phyloP scores from a whole-genome alignment of 1,139 yeast species.

The Candida sp. region DNA sequence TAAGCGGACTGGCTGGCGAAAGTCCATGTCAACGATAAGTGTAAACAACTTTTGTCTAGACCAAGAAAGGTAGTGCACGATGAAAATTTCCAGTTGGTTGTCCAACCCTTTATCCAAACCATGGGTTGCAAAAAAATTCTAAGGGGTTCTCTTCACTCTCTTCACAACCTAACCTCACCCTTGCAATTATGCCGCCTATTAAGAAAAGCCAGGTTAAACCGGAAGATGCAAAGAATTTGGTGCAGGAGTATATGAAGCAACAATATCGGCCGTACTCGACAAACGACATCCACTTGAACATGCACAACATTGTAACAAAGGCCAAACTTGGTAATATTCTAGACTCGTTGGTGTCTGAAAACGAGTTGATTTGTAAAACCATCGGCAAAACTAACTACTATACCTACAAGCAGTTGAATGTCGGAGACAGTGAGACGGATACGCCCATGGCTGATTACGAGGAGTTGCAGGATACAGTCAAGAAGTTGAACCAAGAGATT shows the following conservation, averaged over 20 bases:
- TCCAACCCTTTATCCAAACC: background rate
- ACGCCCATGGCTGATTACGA: constrained; percentile 9
- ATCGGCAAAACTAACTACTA: constrained; percentile 41
- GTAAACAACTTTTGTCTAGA: background rate
- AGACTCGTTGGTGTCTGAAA: constrained; percentile 26
- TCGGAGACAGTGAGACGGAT: constrained; percentile 3
- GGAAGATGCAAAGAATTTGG: constrained; percentile 10
- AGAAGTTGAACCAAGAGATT: constrained; percentile 8
- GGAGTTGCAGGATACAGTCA: background rate
- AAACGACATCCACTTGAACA: constrained; percentile 37
- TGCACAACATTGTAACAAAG: constrained; percentile 34
- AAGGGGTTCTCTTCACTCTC: no score
- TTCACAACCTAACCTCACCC: no score
- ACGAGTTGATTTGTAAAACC: constrained; percentile 28
- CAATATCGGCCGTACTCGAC: constrained; percentile 44
- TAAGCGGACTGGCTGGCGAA: background rate
- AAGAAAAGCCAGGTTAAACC: constrained; percentile 2
- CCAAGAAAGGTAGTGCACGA: background rate
- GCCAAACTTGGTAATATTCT: constrained; percentile 27
- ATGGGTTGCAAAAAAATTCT: constrained; percentile 1
- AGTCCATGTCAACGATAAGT: background rate
- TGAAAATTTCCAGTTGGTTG: background rate
- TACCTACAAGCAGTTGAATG: constrained; percentile 25
- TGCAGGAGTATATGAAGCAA: constrained; percentile 27
- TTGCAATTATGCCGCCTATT: constrained; percentile 8